phyloP scores from a whole-genome alignment of 768 basidiomycete genomes.

The Kwoniella mangroviensis region DNA sequence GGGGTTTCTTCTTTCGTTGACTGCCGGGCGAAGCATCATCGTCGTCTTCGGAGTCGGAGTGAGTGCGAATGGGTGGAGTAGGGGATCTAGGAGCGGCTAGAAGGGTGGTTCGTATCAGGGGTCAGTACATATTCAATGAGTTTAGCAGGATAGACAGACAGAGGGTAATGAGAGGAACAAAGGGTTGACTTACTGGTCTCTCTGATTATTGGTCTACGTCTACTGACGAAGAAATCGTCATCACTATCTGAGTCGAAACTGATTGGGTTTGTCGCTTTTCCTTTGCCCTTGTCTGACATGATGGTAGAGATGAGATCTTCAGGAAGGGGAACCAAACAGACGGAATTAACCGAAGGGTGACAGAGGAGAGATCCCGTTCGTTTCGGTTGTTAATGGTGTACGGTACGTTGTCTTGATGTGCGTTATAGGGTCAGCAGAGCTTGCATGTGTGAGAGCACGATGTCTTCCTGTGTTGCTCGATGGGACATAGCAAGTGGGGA shows the following conservation, averaged over 20 bases:
- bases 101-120: not conserved
- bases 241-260: slow-evolving; percentile 27
- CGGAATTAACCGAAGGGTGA: not conserved
- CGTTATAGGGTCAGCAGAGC: not conserved
- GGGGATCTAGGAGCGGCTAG: slow-evolving; percentile 19
- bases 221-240: slow-evolving; percentile 37
- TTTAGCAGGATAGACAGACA: not conserved
- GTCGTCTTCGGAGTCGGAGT: slow-evolving; percentile 25
- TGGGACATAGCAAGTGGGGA: too few relatives aligned
- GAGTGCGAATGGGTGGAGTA: slow-evolving; percentile 19
- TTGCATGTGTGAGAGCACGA: too few relatives aligned
- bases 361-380: not conserved
- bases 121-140: not conserved
- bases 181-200: slow-evolving; percentile 2
- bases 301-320: slow-evolving; percentile 1
- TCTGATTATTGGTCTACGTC: slow-evolving; percentile 9
- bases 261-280: slow-evolving; percentile 21
- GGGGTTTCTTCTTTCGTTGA: slow-evolving; percentile 29
- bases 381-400: not conserved
- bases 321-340: slow-evolving; percentile 21
- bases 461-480: too few relatives aligned
- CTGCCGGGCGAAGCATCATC: not conserved
- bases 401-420: too few relatives aligned
- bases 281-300: slow-evolving; percentile 40
- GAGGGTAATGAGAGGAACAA: not conserved